Conservation (phyloP, 371 early-diverging fungal genomes). For the Mortierella sp. region DNA sequence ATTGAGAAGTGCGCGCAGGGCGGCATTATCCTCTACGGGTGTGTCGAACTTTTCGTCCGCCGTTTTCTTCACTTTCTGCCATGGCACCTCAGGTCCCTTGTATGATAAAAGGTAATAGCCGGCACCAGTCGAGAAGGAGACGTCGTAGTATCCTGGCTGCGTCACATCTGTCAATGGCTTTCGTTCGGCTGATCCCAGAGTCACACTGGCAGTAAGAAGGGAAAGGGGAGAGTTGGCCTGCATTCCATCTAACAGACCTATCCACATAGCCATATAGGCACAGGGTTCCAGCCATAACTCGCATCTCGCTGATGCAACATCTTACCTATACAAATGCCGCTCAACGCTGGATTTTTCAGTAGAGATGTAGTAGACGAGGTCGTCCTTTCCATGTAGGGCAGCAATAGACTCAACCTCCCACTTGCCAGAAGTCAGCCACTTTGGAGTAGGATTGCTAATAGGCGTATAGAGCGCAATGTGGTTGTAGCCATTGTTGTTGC, state of each 20-base stretch:
- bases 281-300: too few species aligned
- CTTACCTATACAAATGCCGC: constrained; percentile 77
- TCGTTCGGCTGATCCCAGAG: constrained; percentile 57
- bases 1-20: constrained; percentile 56
- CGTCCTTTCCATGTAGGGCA: constrained; percentile 67
- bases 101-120: constrained; percentile 82
- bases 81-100: constrained; percentile 91
- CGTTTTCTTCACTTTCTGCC: constrained; percentile 74
- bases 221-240: background rate
- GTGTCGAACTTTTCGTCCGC: constrained; percentile 60
- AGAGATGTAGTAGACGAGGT: constrained; percentile 70
- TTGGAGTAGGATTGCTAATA: constrained; percentile 58
- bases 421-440: constrained; percentile 86
- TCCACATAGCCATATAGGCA: too few species aligned
- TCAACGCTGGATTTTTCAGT: constrained; percentile 83
- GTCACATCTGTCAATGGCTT: constrained; percentile 62
- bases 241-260: too few species aligned
- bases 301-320: background rate
- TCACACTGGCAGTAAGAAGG: constrained; percentile 47
- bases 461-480: constrained; percentile 86
- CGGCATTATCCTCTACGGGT: constrained; percentile 68
- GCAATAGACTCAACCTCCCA: constrained; percentile 85
- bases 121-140: constrained; percentile 79
- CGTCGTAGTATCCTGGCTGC: constrained; percentile 74
- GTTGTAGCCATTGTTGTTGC: constrained; percentile 80